Base-by-base conservation (phyloP, 208 protist genomes). In the Trypanosoma rangeli region DNA sequence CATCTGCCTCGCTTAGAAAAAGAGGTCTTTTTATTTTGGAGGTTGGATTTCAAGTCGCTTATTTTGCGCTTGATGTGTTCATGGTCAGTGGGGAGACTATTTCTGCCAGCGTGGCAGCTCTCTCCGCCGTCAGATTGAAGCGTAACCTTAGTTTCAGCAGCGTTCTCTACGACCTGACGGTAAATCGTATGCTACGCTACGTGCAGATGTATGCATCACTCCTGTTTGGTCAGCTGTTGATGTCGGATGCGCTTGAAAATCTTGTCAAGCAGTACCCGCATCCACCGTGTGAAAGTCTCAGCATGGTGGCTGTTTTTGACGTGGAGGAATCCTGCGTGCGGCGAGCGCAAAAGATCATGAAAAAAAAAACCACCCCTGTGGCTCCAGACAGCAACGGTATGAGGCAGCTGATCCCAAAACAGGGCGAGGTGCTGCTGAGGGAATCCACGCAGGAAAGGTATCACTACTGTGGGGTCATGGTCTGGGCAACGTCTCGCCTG, bases 21-120 rank as follows among this genome's bases (percentile, higher is more conserved):
- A 74, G 76, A 31, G 92, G 92, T 4, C 69, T 94, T 18, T 84
- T 94, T 53, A 82, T 96, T 29, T 73, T 94, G 18, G 89, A 94
- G 78, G 76, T 96, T 22, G 92, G 92, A 29, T 86, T 94, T 62
- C 88, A 96, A 69, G 89, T 94, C 65, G 86, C 82, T 50, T 79
- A 94, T 76, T 96, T 93, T 71, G 89, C 92, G 7, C 76, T 96
- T 8, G 92, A 96, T 59, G 88, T 93, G 57, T 94, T 93, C 35
- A 82, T 93, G 53, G 83, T 93, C 50, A 89, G 84, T 56, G 89
- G 88, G 52, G 68, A 73, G 52, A 67, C 64, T 22, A 55, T 94
- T 10, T 79, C 85, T 49, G 70, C 79, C 10, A 77, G 83, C 26
- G 63, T 84, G 5, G 75, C 83, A 24, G 84, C 87, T 26, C 75